Evolutionary conservation across 2,329 filamentous ascomycete genomes (phyloP), one percentile per base, ranked within the genome.

Genomic region (Aspergillus aculeatinus): DNA sequence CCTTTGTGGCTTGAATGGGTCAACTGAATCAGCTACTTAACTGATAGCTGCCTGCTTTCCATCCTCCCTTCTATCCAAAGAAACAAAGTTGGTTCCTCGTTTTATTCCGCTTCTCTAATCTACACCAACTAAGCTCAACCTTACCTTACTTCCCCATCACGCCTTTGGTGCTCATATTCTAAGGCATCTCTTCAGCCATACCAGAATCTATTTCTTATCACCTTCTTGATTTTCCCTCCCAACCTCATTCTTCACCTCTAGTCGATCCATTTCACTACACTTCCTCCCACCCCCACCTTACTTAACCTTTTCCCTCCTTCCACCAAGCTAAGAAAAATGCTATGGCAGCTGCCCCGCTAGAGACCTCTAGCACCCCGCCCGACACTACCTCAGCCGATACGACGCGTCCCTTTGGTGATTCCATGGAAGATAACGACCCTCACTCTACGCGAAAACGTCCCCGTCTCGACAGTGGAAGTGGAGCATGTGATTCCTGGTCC

Each of bases 261-360:
- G 47, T 57, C 49, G 16, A 42, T 23, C 39, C 44, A 19, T 16
- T 56, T 49, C 27, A 31, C 54, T 25, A 50, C 33, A 25, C 48
- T 55, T 21, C 49, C 44, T 54, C 27, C 57, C 35, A 51, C 48
- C 39, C 48, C 44, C 48, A 47, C 25, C 59, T 16, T 14, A 21
- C 21, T 42, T 23, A 29, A 9, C 49, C 39, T 23, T 23, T 27
- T 48, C 16, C 44, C 10, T 42, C 47, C 25, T 21, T 48, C 12
- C 31, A 27, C 21, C 27, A 60, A 63, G 53, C 57, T 61, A 58
- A 65, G 63, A 72, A 78, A 29, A 75, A 79, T 79, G 77, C 74
- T 72, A 78, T 79, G 76, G 77, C 71, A 72, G 73, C 67, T 75
- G 69, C 76, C 75, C 76, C 76, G 74, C 76, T 77, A 78, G 76